phyloP scores from a whole-genome alignment of 2,329 filamentous ascomycete genomes.

The Volutella citrinella region DNA sequence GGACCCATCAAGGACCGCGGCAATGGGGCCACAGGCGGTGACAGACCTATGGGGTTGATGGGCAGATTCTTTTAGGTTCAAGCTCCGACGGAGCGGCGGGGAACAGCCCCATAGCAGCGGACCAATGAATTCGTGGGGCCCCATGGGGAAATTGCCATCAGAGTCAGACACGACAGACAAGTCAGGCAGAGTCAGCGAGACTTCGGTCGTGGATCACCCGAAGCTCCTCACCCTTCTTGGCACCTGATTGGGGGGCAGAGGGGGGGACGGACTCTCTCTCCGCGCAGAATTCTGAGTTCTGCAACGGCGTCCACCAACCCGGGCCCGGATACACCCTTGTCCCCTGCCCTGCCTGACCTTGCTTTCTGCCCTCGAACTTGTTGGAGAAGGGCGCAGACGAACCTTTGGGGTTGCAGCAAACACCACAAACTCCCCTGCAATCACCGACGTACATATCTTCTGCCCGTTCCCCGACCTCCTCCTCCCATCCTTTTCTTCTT shows the following conservation, averaged over 20 bases:
- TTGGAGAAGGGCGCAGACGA: not conserved
- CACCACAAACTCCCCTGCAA: slow-evolving; percentile 7
- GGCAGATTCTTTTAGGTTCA: slow-evolving; percentile 3
- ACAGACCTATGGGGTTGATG: too few relatives aligned
- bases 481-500: not conserved
- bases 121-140: slow-evolving; percentile 12
- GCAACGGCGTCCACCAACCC: too few relatives aligned
- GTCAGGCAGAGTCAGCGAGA: slow-evolving; percentile 5
- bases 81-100: not conserved
- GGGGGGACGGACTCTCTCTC: too few relatives aligned
- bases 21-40: too few relatives aligned
- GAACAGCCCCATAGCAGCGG: slow-evolving; percentile 4
- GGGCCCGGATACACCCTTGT: too few relatives aligned
- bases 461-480: not conserved
- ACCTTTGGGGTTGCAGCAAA: not conserved
- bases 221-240: slow-evolving; percentile 5
- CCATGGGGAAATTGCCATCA: slow-evolving; percentile 7
- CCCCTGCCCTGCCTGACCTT: too few relatives aligned
- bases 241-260: not conserved
- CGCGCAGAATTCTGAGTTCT: too few relatives aligned
- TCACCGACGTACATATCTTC: slow-evolving; percentile 15
- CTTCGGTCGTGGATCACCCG: slow-evolving; percentile 9
- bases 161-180: not conserved
- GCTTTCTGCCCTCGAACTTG: too few relatives aligned
- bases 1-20: too few relatives aligned